A percentile compares a stretch with the other conserved stretches of the same genome.
These are phyloP conservation scores for Epichloe gansuensis DNA, from an alignment of 2,329 filamentous ascomycete species.

Conservation along the genomic window DNA sequence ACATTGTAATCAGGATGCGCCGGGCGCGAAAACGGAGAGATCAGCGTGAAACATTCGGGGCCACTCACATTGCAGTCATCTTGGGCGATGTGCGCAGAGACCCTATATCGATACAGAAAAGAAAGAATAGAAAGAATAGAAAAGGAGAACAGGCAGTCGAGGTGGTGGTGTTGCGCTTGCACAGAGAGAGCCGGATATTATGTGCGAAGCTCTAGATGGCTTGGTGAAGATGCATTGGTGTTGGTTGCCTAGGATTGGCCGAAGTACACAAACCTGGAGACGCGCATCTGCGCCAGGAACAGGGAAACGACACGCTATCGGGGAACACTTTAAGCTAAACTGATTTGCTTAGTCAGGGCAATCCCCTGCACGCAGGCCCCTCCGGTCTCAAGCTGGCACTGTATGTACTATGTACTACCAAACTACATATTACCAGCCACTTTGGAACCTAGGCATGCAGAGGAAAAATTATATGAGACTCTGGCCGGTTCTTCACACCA, in stretches of 20 bases:
- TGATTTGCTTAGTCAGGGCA: conserved; percentile 2
- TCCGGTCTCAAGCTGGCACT: too few relatives aligned
- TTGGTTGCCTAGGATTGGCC: not conserved
- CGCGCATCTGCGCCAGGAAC: not conserved
- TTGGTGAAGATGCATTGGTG: not conserved
- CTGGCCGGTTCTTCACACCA: too few relatives aligned
- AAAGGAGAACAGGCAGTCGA: not conserved
- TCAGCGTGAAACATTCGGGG: not conserved
- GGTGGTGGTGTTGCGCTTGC: not conserved
- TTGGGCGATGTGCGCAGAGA: conserved; percentile 7
- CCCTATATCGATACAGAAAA: not conserved
- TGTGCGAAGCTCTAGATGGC: not conserved
- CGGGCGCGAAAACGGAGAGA: not conserved
- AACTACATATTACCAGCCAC: too few relatives aligned
- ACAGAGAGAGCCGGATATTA: not conserved
- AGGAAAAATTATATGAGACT: too few relatives aligned
- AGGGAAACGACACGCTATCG: too few relatives aligned
- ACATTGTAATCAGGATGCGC: not conserved
- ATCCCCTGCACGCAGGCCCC: too few relatives aligned
- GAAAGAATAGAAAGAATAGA: not conserved
- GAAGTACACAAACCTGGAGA: not conserved
- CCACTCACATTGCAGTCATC: conserved; percentile 28
- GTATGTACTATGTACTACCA: too few relatives aligned
- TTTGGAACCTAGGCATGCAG: too few relatives aligned
- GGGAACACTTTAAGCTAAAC: not conserved